These are phyloP conservation scores for Drosera spatulata DNA, from an alignment of 179 eudicot genomes.

Conservation along the genomic window DNA sequence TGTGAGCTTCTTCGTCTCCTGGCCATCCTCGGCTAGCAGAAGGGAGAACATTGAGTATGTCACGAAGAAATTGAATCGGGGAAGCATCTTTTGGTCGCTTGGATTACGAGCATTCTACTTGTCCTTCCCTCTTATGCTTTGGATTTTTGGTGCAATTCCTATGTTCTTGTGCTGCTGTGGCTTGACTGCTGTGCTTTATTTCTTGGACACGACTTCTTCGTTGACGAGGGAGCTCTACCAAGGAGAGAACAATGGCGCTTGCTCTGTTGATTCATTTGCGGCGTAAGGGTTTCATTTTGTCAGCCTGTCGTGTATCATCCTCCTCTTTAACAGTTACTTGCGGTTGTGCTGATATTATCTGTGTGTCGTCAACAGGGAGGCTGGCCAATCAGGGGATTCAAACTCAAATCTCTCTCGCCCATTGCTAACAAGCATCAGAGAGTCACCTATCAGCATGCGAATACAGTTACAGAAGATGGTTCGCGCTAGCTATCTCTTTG, in stretches of 20 bases:
- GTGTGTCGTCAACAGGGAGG: no score
- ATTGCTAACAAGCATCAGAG: no score
- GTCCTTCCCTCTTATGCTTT: slow-evolving; percentile 47
- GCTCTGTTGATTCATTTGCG: not conserved
- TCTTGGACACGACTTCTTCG: slow-evolving; percentile 29
- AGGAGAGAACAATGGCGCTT: slow-evolving; percentile 5
- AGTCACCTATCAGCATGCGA: no score
- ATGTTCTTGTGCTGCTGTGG: slow-evolving; percentile 34
- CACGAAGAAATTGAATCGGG: slow-evolving; percentile 30
- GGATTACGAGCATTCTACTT: slow-evolving; percentile 51
- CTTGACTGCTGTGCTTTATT: slow-evolving; percentile 34
- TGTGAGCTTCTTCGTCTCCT: slow-evolving; percentile 47
- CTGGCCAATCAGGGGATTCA: no score
- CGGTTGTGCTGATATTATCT: no score
- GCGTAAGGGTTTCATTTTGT: not conserved
- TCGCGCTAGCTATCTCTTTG: no score
- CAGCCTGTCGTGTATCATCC: no score
- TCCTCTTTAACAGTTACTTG: no score
- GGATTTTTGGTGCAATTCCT: slow-evolving; percentile 61
- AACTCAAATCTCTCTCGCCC: no score
- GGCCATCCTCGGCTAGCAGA: slow-evolving; percentile 22
- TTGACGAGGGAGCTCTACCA: slow-evolving; percentile 22
- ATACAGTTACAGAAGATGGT: no score
- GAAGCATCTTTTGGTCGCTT: slow-evolving; percentile 56
- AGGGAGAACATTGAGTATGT: slow-evolving; percentile 48